phyloP scores from a whole-genome alignment of 2,329 filamentous ascomycete genomes.

The Claviceps digitariae region DNA sequence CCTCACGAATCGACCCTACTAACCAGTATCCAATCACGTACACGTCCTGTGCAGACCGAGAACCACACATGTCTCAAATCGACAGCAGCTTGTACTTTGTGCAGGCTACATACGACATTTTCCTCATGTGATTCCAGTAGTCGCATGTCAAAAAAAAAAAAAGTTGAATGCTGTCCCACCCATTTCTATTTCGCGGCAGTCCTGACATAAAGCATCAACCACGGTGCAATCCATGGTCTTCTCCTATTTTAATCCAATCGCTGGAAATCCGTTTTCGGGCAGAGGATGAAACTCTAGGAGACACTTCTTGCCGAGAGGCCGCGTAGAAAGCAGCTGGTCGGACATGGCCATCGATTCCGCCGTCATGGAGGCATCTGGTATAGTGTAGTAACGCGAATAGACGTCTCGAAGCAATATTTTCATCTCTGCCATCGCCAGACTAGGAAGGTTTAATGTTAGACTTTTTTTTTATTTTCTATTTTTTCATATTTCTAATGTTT shows the following conservation, averaged over 20 bases:
- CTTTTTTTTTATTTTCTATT: not conserved
- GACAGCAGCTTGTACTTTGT: not conserved
- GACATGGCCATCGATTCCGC: conserved; percentile 47
- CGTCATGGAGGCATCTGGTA: conserved; percentile 39
- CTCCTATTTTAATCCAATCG: not conserved
- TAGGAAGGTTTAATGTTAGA: conserved; percentile 6
- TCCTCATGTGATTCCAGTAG: not conserved
- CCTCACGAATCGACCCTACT: not conserved
- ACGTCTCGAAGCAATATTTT: conserved; percentile 49
- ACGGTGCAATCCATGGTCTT: not conserved
- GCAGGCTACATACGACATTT: not conserved
- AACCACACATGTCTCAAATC: not conserved
- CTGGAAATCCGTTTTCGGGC: conserved; percentile 1
- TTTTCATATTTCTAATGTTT: conserved; percentile 7
- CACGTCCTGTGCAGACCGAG: not conserved
- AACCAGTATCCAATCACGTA: not conserved
- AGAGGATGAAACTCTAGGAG: conserved; percentile 34
- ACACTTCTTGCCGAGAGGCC: conserved; percentile 47
- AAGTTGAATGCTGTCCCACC: no score
- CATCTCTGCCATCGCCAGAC: conserved; percentile 53
- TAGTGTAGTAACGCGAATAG: conserved; percentile 44
- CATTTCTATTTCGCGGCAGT: not conserved
- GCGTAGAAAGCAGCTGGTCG: conserved; percentile 54
- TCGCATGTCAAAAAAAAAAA: not conserved
- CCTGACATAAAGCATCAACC: no score